Evolutionary conservation across 441 rosid genomes (phyloP).

Genomic region (Flueggea neowawraea): DNA sequence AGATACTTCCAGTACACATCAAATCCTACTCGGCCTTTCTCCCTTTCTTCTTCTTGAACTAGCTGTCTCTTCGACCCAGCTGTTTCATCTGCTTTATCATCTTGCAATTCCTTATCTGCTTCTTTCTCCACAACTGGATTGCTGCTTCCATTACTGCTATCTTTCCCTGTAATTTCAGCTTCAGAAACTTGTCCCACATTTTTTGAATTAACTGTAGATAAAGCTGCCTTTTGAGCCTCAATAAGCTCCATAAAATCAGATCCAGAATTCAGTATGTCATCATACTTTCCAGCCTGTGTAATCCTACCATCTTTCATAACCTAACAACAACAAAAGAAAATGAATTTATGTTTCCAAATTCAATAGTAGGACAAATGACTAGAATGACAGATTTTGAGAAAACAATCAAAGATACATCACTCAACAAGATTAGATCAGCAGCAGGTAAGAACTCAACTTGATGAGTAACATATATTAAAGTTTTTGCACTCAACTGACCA

Average conservation of each 20-base stretch:
- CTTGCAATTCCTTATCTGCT: slow-evolving; percentile 33
- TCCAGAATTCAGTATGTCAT: slow-evolving; percentile 65
- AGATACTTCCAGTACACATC: slow-evolving; percentile 74
- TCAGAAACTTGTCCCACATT: slow-evolving; percentile 31
- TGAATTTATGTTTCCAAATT: background rate
- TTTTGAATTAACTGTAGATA: slow-evolving; percentile 46
- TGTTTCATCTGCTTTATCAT: slow-evolving; percentile 30
- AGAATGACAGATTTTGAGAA: too few relatives aligned
- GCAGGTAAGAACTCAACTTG: slow-evolving; percentile 64
- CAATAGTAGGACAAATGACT: slow-evolving; percentile 1
- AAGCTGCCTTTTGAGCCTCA: slow-evolving; percentile 75
- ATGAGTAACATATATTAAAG: slow-evolving; percentile 65
- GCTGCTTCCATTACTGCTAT: slow-evolving; percentile 8
- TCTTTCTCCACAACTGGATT: slow-evolving; percentile 24
- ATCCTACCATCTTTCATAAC: slow-evolving; percentile 91
- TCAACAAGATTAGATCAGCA: slow-evolving; percentile 68
- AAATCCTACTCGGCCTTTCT: slow-evolving; percentile 80
- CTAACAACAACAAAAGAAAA: slow-evolving; percentile 27
- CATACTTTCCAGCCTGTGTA: slow-evolving; percentile 79
- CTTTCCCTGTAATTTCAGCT: slow-evolving; percentile 18
- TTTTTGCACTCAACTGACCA: slow-evolving; percentile 44
- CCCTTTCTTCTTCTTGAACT: slow-evolving; percentile 93
- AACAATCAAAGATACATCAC: background rate
- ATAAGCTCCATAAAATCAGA: slow-evolving; percentile 88
- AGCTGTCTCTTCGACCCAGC: slow-evolving; percentile 56